Percentiles rank a stretch among this genome's conserved stretches.
Evolutionary conservation across 345 rosid genomes (phyloP).

Genomic region (Aquilaria yunnanensis): DNA sequence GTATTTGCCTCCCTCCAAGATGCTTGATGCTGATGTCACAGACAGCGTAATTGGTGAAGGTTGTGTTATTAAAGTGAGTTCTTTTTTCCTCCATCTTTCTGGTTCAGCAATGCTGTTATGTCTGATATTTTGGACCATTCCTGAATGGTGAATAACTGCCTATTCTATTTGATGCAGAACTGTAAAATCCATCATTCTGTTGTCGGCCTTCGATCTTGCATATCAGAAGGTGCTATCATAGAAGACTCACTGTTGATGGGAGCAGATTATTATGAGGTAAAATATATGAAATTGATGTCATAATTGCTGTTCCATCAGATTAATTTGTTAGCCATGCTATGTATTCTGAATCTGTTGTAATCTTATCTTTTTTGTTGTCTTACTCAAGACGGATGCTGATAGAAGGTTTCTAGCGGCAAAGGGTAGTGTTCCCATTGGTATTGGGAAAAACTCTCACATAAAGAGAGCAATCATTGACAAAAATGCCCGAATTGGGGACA

Average conservation of each 20-base stretch:
- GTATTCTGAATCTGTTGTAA: background rate
- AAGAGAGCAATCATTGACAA: slow-evolving; percentile 95
- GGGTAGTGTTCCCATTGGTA: slow-evolving; percentile 88
- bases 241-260: slow-evolving; percentile 94
- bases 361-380: background rate
- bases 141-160: background rate
- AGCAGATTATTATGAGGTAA: slow-evolving; percentile 93
- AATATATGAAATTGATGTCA: background rate
- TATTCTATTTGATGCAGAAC: slow-evolving; percentile 39
- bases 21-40: slow-evolving; percentile 97
- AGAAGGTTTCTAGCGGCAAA: slow-evolving; percentile 79
- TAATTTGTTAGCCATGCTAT: background rate
- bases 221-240: slow-evolving; percentile 90
- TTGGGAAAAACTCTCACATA: slow-evolving; percentile 78
- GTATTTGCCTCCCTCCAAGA: slow-evolving; percentile 91
- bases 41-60: slow-evolving; percentile 98
- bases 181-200: slow-evolving; percentile 95
- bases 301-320: background rate
- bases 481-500: slow-evolving; percentile 85
- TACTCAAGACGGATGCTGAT: slow-evolving; percentile 75
- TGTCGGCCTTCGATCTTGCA: slow-evolving; percentile 92
- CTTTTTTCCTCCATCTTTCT: background rate
- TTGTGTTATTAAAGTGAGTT: slow-evolving; percentile 80
- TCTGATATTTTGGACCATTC: background rate
- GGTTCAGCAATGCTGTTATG: background rate